These are phyloP conservation scores for Chlamydomonas schloesseri DNA, from an alignment of 139 green algal genomes.

Conservation along the genomic window DNA sequence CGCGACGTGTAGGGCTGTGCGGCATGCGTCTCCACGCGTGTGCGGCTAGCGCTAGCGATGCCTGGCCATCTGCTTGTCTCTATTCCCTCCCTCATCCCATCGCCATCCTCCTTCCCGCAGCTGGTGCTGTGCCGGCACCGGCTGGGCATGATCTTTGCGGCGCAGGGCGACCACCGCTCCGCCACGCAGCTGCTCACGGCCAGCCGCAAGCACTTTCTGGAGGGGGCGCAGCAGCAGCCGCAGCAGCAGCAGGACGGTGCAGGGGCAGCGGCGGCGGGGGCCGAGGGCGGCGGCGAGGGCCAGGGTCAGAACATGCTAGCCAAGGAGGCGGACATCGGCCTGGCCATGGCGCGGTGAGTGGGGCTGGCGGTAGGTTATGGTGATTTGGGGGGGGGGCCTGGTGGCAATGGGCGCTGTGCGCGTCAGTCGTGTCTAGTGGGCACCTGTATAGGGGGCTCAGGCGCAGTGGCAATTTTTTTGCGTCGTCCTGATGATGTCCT, in stretches of 20 bases:
- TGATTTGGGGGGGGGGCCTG: neutral
- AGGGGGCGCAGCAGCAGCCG: neutral
- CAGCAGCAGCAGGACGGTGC: too few species aligned
- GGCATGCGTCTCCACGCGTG: too few species aligned
- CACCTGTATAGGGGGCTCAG: too few species aligned
- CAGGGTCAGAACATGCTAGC: slow-evolving; percentile 45
- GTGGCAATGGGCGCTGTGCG: too few species aligned
- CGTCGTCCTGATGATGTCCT: neutral
- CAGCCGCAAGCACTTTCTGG: slow-evolving; percentile 51
- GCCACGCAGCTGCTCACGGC: slow-evolving; percentile 59
- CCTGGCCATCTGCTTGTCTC: neutral
- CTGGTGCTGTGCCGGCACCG: slow-evolving; percentile 69
- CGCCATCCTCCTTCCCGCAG: slow-evolving; percentile 34
- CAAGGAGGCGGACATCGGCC: slow-evolving; percentile 64
- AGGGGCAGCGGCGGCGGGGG: too few species aligned
- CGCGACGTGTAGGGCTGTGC: too few species aligned
- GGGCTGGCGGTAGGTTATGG: too few species aligned
- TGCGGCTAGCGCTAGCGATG: too few species aligned
- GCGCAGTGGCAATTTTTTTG: too few species aligned
- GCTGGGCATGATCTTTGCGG: slow-evolving; percentile 72
- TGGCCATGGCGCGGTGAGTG: slow-evolving; percentile 63
- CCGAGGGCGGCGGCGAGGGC: neutral
- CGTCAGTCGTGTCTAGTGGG: too few species aligned
- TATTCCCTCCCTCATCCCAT: neutral
- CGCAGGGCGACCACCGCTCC: slow-evolving; percentile 58